A percentile compares a stretch with the other conserved stretches of the same genome.
These are phyloP conservation scores for Pseudocercospora fijiensis DNA, from an alignment of 2,329 filamentous ascomycete species.

Conservation along the genomic window DNA sequence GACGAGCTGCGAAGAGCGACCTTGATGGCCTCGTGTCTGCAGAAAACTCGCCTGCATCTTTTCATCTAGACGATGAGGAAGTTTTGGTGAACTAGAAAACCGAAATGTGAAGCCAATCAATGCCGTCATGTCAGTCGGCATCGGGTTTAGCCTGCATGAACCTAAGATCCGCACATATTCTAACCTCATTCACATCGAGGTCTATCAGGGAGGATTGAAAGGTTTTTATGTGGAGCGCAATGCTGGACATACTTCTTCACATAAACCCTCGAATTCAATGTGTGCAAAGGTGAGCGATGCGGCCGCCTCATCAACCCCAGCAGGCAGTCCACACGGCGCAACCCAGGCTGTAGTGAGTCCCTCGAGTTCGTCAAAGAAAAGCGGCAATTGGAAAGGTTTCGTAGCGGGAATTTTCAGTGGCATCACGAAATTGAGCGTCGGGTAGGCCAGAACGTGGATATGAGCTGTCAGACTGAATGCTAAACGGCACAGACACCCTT, in stretches of 20 bases:
- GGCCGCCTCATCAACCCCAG: slow-evolving; percentile 21
- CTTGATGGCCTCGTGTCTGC: slow-evolving; percentile 15
- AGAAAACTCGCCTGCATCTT: slow-evolving; percentile 12
- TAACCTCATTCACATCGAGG: not conserved
- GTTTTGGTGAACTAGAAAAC: not conserved
- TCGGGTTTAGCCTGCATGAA: slow-evolving; percentile 2
- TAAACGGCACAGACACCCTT: slow-evolving; percentile 60
- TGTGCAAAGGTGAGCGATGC: slow-evolving; percentile 31
- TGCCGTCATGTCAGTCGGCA: slow-evolving; percentile 2
- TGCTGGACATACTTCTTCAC: not conserved
- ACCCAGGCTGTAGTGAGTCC: slow-evolving; percentile 22
- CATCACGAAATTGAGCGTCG: slow-evolving; percentile 73
- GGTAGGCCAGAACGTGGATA: slow-evolving; percentile 53
- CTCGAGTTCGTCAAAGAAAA: slow-evolving; percentile 22
- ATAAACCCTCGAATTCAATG: slow-evolving; percentile 42
- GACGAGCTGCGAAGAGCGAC: slow-evolving; percentile 7
- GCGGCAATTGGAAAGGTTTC: slow-evolving; percentile 83
- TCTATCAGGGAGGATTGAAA: not conserved
- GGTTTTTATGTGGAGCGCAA: not conserved
- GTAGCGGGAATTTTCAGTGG: slow-evolving; percentile 95
- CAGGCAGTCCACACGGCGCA: slow-evolving; percentile 19
- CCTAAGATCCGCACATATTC: not conserved
- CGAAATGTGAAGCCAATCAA: not conserved
- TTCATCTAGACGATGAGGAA: not conserved
- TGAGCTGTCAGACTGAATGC: not conserved